Percentiles rank a stretch among this genome's conserved stretches.
Evolutionary conservation across 768 basidiomycete species (phyloP).

Genomic region (Tephrocybe sp.): DNA sequence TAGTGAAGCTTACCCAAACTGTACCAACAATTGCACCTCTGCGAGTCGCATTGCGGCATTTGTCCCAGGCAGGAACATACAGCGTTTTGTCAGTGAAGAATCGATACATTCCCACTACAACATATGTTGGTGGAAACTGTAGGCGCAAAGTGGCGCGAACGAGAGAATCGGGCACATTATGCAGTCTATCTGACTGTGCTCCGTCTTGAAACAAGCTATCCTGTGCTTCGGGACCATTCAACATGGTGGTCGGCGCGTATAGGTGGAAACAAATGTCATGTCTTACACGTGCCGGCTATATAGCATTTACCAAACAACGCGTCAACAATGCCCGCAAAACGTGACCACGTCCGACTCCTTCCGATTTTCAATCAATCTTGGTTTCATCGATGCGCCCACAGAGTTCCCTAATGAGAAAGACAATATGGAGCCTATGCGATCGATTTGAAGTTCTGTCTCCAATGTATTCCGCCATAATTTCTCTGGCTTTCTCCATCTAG

Average conservation of each 20-base stretch:
- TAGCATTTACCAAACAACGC: too few species aligned
- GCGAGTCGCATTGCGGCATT: conserved; percentile 73
- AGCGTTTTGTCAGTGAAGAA: conserved; percentile 71
- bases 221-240: conserved; percentile 28
- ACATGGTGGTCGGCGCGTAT: conserved; percentile 4
- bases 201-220: conserved; percentile 28
- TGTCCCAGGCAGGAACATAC: conserved; percentile 77
- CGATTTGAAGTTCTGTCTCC: too few species aligned
- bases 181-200: not conserved
- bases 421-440: too few species aligned
- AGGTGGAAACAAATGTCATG: too few species aligned
- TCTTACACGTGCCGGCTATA: too few species aligned
- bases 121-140: conserved; percentile 79
- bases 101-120: conserved; percentile 80
- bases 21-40: conserved; percentile 69
- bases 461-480: too few species aligned
- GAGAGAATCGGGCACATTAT: conserved; percentile 45
- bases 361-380: too few species aligned
- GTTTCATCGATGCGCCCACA: too few species aligned
- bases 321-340: too few species aligned
- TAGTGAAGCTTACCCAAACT: conserved; percentile 54
- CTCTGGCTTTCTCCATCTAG: too few species aligned
- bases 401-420: too few species aligned
- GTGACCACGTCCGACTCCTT: too few species aligned
- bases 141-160: conserved; percentile 58